Evolutionary conservation across 1,284 basidiomycete genomes (phyloP), one percentile per base, ranked within the genome.

Genomic region (Ustilago nuda): DNA sequence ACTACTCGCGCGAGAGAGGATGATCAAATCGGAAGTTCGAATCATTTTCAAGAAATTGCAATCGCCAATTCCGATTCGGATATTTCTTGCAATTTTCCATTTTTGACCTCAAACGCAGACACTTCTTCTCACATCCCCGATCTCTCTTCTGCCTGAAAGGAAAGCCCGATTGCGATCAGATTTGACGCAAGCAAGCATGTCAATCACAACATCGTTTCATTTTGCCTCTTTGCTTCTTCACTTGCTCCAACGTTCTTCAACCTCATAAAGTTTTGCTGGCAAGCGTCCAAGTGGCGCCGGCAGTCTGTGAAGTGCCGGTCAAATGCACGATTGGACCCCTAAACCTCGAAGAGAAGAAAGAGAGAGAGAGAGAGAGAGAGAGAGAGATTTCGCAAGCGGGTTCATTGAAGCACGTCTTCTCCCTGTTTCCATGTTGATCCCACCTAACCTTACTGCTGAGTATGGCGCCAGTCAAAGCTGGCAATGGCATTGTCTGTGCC

Each of bases 161-260:
- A 1, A 19, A 23, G 7, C 43, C 43, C n/a, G n/a, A 19, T 19
- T 19, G 11, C 43, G 43, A 45, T 45, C n/a, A 19, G 43, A 45
- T 19, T 48, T 57, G 59, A 61, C 65, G 65, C 65, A 56, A 67
- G 45, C n/a, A 7, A 8, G 23, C 11, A n/a, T 35, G 23, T 13
- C 27, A 52, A 66, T 66, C 30, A 56, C 64, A 66, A 66, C 64
- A 66, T 66, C 45, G 17, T 57, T 45, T 50, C 48, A 50, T 7
- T 32, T 50, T 33, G 13, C 51, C 12, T 27, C 23, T 53, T 35
- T 32, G 15, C 19, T 37, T 36, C 23, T 27, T 37, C 12, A 13
- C 12, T 27, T 32, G 17, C 36, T 37, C n/a, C n/a, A 35, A 19
- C 17, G 36, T 23, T 27, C 17, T 32, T 35, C 35, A 37, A 54